phyloP scores from a whole-genome alignment of 1,284 basidiomycete genomes.

The Ustilago lituana region DNA sequence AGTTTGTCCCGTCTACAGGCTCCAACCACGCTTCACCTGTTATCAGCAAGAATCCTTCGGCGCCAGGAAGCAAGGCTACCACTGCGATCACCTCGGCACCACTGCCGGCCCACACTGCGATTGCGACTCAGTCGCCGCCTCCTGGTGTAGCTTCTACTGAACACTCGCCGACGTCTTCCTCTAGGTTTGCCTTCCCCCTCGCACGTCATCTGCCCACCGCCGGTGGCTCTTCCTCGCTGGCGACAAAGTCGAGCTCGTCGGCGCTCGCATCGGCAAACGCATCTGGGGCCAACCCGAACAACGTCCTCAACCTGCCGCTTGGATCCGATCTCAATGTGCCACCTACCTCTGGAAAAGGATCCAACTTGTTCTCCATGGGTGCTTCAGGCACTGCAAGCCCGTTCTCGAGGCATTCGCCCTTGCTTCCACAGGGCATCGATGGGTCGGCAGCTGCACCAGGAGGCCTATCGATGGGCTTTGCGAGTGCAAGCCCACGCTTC shows the following conservation, averaged over 20 bases:
- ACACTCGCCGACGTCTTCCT: slow-evolving; percentile 47
- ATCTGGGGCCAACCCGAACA: slow-evolving; percentile 7
- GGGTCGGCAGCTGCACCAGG: not conserved
- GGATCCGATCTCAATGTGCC: slow-evolving; percentile 25
- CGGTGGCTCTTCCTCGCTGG: slow-evolving; percentile 7
- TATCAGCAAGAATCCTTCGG: slow-evolving; percentile 23
- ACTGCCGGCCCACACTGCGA: slow-evolving; percentile 11
- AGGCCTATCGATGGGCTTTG: slow-evolving; percentile 12
- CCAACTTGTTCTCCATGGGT: slow-evolving; percentile 26
- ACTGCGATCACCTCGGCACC: slow-evolving; percentile 4
- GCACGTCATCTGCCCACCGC: slow-evolving; percentile 34
- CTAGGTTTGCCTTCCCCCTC: slow-evolving; percentile 46
- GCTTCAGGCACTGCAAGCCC: slow-evolving; percentile 23
- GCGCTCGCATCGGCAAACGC: slow-evolving; percentile 18
- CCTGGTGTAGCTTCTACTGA: slow-evolving; percentile 32
- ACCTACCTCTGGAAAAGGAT: slow-evolving; percentile 13
- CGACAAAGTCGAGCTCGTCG: slow-evolving; percentile 24
- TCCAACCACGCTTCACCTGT: slow-evolving; percentile 45
- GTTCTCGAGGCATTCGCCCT: slow-evolving; percentile 31
- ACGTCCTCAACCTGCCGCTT: slow-evolving; percentile 18
- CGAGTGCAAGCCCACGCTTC: slow-evolving; percentile 34
- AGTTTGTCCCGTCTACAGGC: slow-evolving; percentile 49
- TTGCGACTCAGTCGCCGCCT: slow-evolving; percentile 26
- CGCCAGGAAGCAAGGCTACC: not conserved
- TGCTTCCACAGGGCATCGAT: slow-evolving; percentile 29